These are phyloP conservation scores for Hypoxylon crocopeplum DNA, from an alignment of 495 filamentous ascomycete genomes.

Conservation along the genomic window DNA sequence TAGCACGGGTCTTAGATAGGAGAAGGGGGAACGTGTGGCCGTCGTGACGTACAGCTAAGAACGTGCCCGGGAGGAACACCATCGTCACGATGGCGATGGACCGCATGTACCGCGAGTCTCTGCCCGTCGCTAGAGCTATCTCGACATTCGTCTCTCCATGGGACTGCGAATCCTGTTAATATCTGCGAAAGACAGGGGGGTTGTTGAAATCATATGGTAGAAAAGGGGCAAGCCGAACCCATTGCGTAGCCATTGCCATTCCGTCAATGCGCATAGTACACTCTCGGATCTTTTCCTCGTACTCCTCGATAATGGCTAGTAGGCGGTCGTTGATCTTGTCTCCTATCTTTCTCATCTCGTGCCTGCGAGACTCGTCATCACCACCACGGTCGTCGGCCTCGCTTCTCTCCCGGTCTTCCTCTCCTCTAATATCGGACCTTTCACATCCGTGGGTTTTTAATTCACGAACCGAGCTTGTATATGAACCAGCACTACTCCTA, in stretches of 20 bases:
- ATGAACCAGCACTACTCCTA: background rate
- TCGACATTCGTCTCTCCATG: slow-evolving; percentile 36
- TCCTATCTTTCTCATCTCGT: slow-evolving; percentile 23
- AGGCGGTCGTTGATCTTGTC: slow-evolving; percentile 31
- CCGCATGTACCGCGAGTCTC: slow-evolving; percentile 39
- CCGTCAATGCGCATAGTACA: slow-evolving; percentile 48
- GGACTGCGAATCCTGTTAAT: slow-evolving; percentile 17
- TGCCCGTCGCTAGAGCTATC: slow-evolving; percentile 34
- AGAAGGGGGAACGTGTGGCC: too few species aligned
- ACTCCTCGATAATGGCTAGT: slow-evolving; percentile 36
- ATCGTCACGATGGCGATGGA: slow-evolving; percentile 46
- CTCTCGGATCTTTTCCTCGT: slow-evolving; percentile 46
- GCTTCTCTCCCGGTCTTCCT: background rate
- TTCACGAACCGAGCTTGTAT: too few species aligned
- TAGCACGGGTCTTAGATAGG: background rate
- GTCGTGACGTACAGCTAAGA: slow-evolving; percentile 33
- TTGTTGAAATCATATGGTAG: background rate
- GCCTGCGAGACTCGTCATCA: background rate
- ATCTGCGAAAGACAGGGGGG: background rate
- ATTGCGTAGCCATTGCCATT: slow-evolving; percentile 48
- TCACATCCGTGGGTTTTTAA: too few species aligned
- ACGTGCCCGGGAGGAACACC: slow-evolving; percentile 52
- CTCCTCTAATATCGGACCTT: background rate
- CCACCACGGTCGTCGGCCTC: too few species aligned
- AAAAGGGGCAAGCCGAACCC: slow-evolving; percentile 30